Base-by-base conservation (phyloP, 768 basidiomycete genomes). In the Pleurotus platypus region DNA sequence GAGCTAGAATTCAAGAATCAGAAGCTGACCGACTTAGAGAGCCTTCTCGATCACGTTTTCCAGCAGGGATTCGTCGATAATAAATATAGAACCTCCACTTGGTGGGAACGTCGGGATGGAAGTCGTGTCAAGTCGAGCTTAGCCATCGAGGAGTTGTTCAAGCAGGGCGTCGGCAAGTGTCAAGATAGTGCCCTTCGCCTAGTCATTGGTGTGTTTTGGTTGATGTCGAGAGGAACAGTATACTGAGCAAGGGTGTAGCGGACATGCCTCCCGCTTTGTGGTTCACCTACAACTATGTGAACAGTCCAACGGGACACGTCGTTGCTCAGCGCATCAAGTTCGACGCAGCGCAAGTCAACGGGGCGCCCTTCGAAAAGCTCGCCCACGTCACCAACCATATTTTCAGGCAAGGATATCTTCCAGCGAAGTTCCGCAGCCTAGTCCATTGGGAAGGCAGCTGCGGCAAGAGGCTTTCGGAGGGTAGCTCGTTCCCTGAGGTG, bases 341-440 rank as follows among this genome's bases (percentile, higher is more conserved):
- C 39, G 69, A 73, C 39, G 58, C 59, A 40, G 38, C 60, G 13
- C 60, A 70, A 39, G 38, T 42, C 22, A 37, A 54, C 39, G 51
- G 38, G 6, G 60, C 59, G 35, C 72, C 66, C 61, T 66, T 75
- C 50, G 76, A 75, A 58, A 65, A 68, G 22, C 58, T 80, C 18
- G 76, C 77, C n/a, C 73, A 80, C 56, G 60, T 80, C 55, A 79
- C 77, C 50, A 81, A 80, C 69, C 58, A 79, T 57, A 68, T 80
- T 61, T 81, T 81, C 66, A 59, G 48, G 20, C 68, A 69, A 37
- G 73, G 74, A 1, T 81, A 71, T 64, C 63, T 73, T 13, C 63
- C 70, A 5, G 59, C 67, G n/a, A 65, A 72, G 49, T 54, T 69
- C 40, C 67, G 77, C 51, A 61, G 71, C 35, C 60, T 70, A 18